Percentiles rank a stretch among this genome's conserved stretches.
phyloP scores from a whole-genome alignment of 306 rosid genomes.

The Corylus heterophylla region DNA sequence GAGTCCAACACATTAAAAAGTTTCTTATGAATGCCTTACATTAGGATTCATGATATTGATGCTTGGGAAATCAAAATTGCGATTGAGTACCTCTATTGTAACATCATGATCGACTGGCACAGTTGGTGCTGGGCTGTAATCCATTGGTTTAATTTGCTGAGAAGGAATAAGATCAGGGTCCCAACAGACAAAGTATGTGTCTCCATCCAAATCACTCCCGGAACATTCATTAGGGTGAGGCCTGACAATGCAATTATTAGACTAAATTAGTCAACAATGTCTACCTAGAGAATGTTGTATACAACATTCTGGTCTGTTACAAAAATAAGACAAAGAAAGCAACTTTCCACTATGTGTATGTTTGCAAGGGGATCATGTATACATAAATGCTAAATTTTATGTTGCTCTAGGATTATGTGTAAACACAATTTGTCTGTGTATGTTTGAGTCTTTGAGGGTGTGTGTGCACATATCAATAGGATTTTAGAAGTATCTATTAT shows the following conservation, averaged over 20 bases:
- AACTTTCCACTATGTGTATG: too few species aligned
- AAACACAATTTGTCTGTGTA: neutral
- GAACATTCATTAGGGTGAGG: constrained; percentile 95
- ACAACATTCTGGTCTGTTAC: neutral
- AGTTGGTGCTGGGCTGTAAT: constrained; percentile 52
- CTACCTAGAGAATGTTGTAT: neutral
- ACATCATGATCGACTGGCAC: constrained; percentile 51
- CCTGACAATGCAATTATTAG: constrained; percentile 27
- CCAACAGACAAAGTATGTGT: constrained; percentile 76
- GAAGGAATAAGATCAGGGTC: constrained; percentile 64
- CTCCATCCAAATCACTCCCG: constrained; percentile 89
- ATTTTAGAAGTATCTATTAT: too few species aligned
- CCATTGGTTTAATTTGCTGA: constrained; percentile 48
- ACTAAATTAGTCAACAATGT: neutral
- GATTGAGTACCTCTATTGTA: constrained; percentile 57
- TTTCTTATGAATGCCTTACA: too few species aligned
- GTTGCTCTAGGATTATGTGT: neutral
- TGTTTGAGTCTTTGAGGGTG: too few species aligned
- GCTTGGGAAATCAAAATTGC: too few species aligned
- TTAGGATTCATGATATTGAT: too few species aligned
- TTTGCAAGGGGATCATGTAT: too few species aligned
- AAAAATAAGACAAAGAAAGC: too few species aligned
- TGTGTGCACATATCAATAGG: neutral
- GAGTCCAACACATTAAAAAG: too few species aligned
- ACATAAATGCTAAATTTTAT: neutral